Conservation (phyloP, 1,284 basidiomycete species). For the Hymenochaete sp. region DNA sequence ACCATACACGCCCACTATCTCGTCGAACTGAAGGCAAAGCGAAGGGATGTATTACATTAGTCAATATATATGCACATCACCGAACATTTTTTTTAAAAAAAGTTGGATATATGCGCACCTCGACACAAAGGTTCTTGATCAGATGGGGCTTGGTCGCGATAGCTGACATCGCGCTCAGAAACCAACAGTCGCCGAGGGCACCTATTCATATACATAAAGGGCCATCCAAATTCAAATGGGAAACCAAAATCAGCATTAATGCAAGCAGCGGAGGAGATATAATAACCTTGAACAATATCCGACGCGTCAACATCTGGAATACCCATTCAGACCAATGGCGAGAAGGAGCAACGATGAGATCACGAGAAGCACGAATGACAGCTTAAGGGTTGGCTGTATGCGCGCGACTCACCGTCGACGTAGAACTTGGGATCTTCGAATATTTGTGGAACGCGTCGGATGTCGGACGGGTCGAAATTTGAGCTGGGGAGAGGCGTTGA, state of each 20-base stretch:
- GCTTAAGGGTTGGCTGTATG: no score
- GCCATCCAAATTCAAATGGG: not conserved
- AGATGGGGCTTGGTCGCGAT: conserved; percentile 32
- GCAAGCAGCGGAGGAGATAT: not conserved
- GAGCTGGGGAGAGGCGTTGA: no score
- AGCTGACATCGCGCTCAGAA: conserved; percentile 39
- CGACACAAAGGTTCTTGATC: conserved; percentile 43
- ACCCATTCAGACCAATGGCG: not conserved
- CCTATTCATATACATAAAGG: no score
- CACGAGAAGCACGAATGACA: no score
- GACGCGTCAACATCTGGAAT: conserved; percentile 10
- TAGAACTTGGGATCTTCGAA: conserved; percentile 39
- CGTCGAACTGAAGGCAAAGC: conserved; percentile 32
- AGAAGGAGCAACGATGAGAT: not conserved
- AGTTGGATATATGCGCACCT: conserved; percentile 25
- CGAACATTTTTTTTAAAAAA: no score
- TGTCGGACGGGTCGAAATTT: conserved; percentile 31
- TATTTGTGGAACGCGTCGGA: conserved; percentile 36
- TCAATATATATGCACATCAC: no score
- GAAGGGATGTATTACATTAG: not conserved
- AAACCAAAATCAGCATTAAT: not conserved
- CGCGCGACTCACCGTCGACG: conserved; percentile 30
- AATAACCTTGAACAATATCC: conserved; percentile 36
- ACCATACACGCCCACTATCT: conserved; percentile 42
- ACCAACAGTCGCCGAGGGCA: conserved; percentile 39